Conservation (phyloP, 73 alveolate species). For the Tetrahymena thermophila region DNA sequence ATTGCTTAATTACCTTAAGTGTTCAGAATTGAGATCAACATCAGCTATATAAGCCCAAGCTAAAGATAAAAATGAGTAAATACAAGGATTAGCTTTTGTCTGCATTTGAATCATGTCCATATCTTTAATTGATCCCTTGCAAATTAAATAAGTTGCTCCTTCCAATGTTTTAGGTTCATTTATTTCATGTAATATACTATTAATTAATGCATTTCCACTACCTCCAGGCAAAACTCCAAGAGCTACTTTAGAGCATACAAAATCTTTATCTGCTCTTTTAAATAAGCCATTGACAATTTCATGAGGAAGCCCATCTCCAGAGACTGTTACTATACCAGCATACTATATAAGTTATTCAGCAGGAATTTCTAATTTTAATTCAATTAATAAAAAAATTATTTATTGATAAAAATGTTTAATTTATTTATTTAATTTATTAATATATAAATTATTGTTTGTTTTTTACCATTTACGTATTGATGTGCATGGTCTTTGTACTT, state of each 20-base stretch:
- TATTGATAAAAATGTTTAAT: too few relatives aligned
- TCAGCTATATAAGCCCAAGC: slow-evolving; percentile 42
- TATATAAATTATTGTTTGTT: neutral
- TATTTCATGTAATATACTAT: neutral
- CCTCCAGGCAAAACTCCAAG: slow-evolving; percentile 46
- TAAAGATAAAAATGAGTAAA: slow-evolving; percentile 1
- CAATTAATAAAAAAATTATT: too few relatives aligned
- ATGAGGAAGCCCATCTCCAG: slow-evolving; percentile 49
- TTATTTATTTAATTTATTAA: too few relatives aligned
- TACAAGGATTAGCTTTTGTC: neutral
- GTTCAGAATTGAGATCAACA: slow-evolving; percentile 39
- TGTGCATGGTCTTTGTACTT: slow-evolving; percentile 16
- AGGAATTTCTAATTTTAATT: neutral
- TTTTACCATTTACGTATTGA: slow-evolving; percentile 1
- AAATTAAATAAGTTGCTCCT: slow-evolving; percentile 20
- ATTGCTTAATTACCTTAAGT: neutral
- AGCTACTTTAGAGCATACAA: neutral
- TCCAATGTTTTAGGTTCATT: slow-evolving; percentile 9
- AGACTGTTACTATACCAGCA: slow-evolving; percentile 17
- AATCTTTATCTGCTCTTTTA: slow-evolving; percentile 26
- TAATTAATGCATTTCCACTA: slow-evolving; percentile 41
- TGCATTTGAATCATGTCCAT: slow-evolving; percentile 26
- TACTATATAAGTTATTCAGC: neutral
- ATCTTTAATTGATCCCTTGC: slow-evolving; percentile 14
- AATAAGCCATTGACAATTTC: slow-evolving; percentile 31